Conservation (phyloP, 495 filamentous ascomycete species). For the Talaromyces stipitatus region DNA sequence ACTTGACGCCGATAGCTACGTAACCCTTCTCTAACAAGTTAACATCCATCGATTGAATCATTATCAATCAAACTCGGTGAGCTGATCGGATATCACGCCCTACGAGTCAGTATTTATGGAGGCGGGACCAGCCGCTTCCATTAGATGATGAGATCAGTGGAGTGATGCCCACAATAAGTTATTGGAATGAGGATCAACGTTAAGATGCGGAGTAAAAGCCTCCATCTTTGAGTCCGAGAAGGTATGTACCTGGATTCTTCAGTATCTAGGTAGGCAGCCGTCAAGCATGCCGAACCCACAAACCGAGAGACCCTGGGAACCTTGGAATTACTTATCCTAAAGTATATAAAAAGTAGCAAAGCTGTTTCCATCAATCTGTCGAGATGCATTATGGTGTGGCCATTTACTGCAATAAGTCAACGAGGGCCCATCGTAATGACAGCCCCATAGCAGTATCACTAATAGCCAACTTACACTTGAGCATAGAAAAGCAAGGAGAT, state of each 20-base stretch:
- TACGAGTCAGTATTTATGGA: neutral
- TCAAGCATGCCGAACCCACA: neutral
- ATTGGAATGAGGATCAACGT: neutral
- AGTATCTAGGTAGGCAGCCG: neutral
- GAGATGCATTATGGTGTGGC: too few relatives aligned
- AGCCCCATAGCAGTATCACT: too few relatives aligned
- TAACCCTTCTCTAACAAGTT: neutral
- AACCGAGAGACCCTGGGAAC: too few relatives aligned
- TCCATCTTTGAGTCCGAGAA: neutral
- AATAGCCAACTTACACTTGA: too few relatives aligned
- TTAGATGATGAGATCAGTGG: neutral
- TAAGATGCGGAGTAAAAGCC: neutral
- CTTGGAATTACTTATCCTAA: too few relatives aligned
- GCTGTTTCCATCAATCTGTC: too few relatives aligned
- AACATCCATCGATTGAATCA: neutral
- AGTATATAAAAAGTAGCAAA: too few relatives aligned
- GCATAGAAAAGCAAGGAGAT: too few relatives aligned
- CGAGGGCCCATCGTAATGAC: too few relatives aligned
- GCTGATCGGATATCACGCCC: neutral
- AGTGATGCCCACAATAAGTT: neutral
- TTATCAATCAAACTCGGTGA: neutral
- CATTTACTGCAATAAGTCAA: too few relatives aligned
- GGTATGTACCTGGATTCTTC: neutral
- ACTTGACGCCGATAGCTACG: neutral
- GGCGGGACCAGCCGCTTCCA: neutral